A percentile compares a stretch with the other conserved stretches of the same genome.
phyloP scores from a whole-genome alignment of 2,329 filamentous ascomycete genomes.

The Amphichorda felina region DNA sequence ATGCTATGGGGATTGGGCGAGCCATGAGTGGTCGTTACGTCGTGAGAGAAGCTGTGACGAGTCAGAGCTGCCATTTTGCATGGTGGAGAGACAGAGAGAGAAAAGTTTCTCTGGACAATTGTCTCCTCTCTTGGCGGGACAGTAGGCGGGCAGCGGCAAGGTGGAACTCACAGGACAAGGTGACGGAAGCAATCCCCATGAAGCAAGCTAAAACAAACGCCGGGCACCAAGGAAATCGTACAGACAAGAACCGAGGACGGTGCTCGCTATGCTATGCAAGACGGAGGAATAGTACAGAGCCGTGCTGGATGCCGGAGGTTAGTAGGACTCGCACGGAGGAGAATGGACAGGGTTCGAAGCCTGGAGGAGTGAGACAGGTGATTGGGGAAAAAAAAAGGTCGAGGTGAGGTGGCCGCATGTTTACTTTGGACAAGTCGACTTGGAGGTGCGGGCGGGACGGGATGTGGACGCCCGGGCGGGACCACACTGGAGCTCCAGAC shows the following conservation, averaged over 20 bases:
- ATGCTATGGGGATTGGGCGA: background rate
- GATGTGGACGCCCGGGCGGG: no score
- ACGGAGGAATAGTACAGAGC: no score
- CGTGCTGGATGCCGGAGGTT: background rate
- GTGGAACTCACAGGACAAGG: background rate
- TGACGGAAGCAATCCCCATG: background rate
- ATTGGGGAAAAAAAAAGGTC: background rate
- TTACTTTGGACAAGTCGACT: background rate
- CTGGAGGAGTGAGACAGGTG: background rate
- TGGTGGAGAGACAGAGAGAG: no score
- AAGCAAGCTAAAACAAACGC: constrained; percentile 1
- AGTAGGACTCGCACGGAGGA: background rate
- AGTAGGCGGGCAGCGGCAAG: no score
- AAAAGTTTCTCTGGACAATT: no score
- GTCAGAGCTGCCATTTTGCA: background rate
- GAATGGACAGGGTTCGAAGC: background rate
- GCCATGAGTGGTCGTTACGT: constrained; percentile 2
- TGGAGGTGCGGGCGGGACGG: background rate
- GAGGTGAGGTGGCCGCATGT: background rate
- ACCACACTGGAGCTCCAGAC: no score
- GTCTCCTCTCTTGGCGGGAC: no score
- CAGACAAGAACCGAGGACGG: no score
- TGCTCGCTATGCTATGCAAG: background rate
- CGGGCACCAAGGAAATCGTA: constrained; percentile 2
- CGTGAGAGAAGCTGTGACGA: background rate